Conservation (phyloP, 768 basidiomycete genomes). For the Amanita brunnescens region DNA sequence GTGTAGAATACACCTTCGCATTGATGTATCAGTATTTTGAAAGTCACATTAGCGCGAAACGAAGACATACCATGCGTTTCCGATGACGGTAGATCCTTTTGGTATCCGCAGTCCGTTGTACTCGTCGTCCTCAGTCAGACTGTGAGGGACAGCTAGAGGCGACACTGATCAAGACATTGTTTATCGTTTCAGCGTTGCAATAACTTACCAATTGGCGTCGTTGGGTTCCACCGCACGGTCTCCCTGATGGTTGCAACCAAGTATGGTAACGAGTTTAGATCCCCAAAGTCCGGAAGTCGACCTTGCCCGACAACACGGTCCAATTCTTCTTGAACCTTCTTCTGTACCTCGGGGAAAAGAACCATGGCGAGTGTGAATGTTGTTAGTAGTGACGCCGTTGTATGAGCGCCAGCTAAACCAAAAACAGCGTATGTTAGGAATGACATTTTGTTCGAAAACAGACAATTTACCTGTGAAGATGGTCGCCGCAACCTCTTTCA, state of each 20-base stretch:
- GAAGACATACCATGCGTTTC: conserved; percentile 24
- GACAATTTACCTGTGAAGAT: conserved; percentile 21
- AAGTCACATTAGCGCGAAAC: not conserved
- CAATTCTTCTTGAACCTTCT: conserved; percentile 30
- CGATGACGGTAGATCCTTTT: conserved; percentile 28
- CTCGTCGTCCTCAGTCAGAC: conserved; percentile 29
- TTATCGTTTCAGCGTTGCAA: not conserved
- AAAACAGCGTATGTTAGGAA: not conserved
- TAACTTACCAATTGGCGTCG: conserved; percentile 21
- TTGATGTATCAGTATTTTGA: not conserved
- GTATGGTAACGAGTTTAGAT: conserved; percentile 29
- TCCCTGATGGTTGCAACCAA: conserved; percentile 29
- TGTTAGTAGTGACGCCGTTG: conserved; percentile 18
- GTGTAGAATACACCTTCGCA: conserved; percentile 3
- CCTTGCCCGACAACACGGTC: conserved; percentile 26
- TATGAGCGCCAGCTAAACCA: conserved; percentile 19
- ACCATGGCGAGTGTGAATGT: conserved; percentile 32
- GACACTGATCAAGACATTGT: not conserved
- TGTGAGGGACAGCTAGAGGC: conserved; percentile 24
- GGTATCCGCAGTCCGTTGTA: conserved; percentile 39
- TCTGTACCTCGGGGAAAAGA: conserved; percentile 28
- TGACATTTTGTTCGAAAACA: too few species aligned
- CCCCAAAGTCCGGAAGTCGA: conserved; percentile 29
- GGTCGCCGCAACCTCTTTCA: conserved; percentile 32
- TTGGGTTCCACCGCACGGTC: conserved; percentile 23